Evolutionary conservation across 208 protist species (phyloP).

Genomic region (Leishmania lainsoni): DNA sequence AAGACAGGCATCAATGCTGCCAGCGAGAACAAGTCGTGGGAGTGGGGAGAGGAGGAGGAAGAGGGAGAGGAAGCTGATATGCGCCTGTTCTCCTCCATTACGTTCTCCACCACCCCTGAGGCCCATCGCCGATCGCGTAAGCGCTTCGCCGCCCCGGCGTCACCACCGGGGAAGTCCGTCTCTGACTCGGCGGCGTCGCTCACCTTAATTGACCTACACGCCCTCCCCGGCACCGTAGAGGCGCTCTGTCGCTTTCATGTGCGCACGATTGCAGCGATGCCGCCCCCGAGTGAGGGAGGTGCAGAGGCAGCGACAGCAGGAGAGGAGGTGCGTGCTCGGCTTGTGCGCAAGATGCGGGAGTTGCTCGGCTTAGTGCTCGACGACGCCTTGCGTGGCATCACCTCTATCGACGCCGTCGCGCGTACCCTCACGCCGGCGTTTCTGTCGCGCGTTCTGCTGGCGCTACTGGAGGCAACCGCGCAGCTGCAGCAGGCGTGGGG

Average conservation of each 20-base stretch:
- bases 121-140: neutral
- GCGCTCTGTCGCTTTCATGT: conserved; percentile 27
- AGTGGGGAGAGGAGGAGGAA: neutral
- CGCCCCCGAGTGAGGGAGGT: neutral
- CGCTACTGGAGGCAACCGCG: conserved; percentile 20
- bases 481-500: conserved; percentile 5
- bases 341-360: conserved; percentile 20
- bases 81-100: neutral
- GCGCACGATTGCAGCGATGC: conserved; percentile 1
- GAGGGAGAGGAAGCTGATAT: neutral
- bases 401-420: conserved; percentile 29
- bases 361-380: conserved; percentile 42
- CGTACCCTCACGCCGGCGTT: conserved; percentile 12
- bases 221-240: conserved; percentile 38
- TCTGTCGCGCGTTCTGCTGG: conserved; percentile 33
- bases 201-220: conserved; percentile 50
- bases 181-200: conserved; percentile 16
- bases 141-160: neutral
- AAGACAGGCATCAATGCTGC: neutral
- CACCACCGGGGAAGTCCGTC: too few relatives aligned
- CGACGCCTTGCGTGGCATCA: conserved; percentile 41
- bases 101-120: neutral
- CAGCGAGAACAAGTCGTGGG: neutral
- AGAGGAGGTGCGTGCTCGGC: conserved; percentile 1
- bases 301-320: neutral